A percentile compares a stretch with the other conserved stretches of the same genome.
Evolutionary conservation across 163 green algal species (phyloP).

Genomic region (Chloromonas sp.): DNA sequence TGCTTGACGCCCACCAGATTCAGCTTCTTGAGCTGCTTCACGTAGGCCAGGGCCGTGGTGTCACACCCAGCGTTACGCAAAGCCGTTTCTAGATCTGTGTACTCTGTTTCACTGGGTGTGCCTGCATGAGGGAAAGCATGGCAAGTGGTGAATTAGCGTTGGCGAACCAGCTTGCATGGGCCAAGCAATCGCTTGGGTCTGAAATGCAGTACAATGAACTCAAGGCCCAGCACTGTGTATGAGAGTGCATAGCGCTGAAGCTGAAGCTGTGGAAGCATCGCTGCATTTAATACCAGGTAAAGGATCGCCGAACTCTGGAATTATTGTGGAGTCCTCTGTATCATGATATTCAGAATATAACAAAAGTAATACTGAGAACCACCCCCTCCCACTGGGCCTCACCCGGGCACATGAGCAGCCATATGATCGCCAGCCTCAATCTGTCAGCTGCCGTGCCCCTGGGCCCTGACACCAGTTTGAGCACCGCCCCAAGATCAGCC

Average conservation of each 20-base stretch:
- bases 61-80: slow-evolving; percentile 62
- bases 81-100: slow-evolving; percentile 8
- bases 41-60: slow-evolving; percentile 74
- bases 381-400: background rate
- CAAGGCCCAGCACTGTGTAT: no score
- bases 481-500: slow-evolving; percentile 33
- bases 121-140: slow-evolving; percentile 1
- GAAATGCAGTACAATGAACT: no score
- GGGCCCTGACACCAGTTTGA: slow-evolving; percentile 28
- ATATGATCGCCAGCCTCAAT: slow-evolving; percentile 86
- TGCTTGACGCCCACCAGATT: slow-evolving; percentile 60
- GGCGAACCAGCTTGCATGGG: no score
- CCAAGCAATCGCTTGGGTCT: no score
- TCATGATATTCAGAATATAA: no score
- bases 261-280: no score
- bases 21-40: slow-evolving; percentile 80
- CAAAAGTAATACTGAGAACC: no score
- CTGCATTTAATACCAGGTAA: no score
- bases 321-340: no score
- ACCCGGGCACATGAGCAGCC: slow-evolving; percentile 70
- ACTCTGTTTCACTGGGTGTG: slow-evolving; percentile 15
- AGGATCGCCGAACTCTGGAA: no score
- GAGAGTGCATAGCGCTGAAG: no score
- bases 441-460: slow-evolving; percentile 79
- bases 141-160: no score